phyloP scores from a whole-genome alignment of 2,329 filamentous ascomycete genomes.

The Fusarium euwallaceae region DNA sequence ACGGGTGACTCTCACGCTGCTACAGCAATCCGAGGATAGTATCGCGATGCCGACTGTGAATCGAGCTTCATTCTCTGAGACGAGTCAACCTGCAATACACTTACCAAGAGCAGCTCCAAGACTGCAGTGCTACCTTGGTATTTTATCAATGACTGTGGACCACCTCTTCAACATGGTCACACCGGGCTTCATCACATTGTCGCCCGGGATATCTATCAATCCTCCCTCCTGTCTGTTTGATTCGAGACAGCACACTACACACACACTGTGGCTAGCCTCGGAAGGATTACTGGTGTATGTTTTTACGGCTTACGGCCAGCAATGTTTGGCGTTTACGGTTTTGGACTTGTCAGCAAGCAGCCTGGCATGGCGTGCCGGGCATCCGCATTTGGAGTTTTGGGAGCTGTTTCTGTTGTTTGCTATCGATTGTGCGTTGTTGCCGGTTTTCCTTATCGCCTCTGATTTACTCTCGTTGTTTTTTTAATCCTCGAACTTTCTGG shows the following conservation, averaged over 20 bases:
- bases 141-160: constrained; percentile 14
- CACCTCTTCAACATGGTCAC: constrained; percentile 13
- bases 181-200: neutral
- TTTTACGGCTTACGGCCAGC: constrained; percentile 35
- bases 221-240: constrained; percentile 34
- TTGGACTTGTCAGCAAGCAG: constrained; percentile 34
- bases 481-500: constrained; percentile 37
- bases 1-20: constrained; percentile 62
- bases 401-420: constrained; percentile 31
- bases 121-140: constrained; percentile 34
- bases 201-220: constrained; percentile 15
- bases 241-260: constrained; percentile 31
- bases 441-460: constrained; percentile 11
- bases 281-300: constrained; percentile 28
- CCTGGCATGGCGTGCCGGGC: constrained; percentile 40
- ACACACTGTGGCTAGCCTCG: constrained; percentile 21
- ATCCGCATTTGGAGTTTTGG: constrained; percentile 44
- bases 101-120: constrained; percentile 22
- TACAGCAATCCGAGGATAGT: constrained; percentile 62
- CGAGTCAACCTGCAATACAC: constrained; percentile 6
- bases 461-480: constrained; percentile 33
- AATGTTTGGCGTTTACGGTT: constrained; percentile 44
- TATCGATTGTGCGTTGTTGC: constrained; percentile 14
- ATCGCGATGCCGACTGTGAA: constrained; percentile 32
- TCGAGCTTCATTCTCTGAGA: constrained; percentile 24